phyloP scores from a whole-genome alignment of 164 flowering plant species.

The Macadamia tetraphylla region DNA sequence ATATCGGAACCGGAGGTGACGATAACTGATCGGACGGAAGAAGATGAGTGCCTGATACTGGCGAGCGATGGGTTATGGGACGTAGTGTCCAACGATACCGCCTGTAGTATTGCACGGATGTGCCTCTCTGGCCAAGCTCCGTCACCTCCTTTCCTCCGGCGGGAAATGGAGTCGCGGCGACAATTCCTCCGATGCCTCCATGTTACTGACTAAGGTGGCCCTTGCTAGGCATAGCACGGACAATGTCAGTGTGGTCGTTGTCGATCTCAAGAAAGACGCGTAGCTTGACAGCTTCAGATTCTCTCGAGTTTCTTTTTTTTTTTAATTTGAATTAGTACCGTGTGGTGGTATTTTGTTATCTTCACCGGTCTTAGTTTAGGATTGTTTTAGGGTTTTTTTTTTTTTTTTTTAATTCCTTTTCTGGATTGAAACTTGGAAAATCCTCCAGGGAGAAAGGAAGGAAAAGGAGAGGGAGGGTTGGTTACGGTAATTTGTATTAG shows the following conservation, averaged over 20 bases:
- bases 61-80: constrained; percentile 91
- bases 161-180: constrained; percentile 10
- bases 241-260: constrained; percentile 77
- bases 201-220: constrained; percentile 74
- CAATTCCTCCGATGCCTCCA: constrained; percentile 48
- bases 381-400: too few relatives aligned
- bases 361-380: too few relatives aligned
- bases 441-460: too few relatives aligned
- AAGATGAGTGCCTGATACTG: constrained; percentile 67
- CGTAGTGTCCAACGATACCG: constrained; percentile 63
- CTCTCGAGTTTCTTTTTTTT: too few relatives aligned
- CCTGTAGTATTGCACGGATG: constrained; percentile 65
- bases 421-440: too few relatives aligned
- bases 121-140: constrained; percentile 47
- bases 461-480: too few relatives aligned
- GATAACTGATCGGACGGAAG: constrained; percentile 38
- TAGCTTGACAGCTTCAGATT: constrained; percentile 1
- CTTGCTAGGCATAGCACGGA: constrained; percentile 66
- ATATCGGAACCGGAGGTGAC: constrained; percentile 65
- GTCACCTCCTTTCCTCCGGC: constrained; percentile 25
- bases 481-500: too few relatives aligned
- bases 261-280: constrained; percentile 46
- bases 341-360: too few relatives aligned
- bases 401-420: too few relatives aligned
- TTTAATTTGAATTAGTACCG: too few relatives aligned